phyloP scores from a whole-genome alignment of 305 asterid species.

The Fraxinus dipetala region DNA sequence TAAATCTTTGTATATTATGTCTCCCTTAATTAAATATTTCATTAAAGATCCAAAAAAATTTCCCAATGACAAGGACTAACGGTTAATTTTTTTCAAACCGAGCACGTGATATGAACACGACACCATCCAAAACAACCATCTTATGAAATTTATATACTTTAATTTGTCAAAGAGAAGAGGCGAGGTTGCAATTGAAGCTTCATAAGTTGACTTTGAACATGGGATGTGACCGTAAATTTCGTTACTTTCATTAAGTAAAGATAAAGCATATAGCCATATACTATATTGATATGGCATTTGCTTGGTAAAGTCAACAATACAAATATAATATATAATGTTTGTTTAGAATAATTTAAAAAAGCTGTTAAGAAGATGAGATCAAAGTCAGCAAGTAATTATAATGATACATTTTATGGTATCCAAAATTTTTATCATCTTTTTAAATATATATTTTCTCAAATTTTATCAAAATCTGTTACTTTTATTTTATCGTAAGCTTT shows the following conservation, averaged over 20 bases:
- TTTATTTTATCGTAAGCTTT: background rate
- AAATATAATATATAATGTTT: too few relatives aligned
- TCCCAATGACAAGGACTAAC: background rate
- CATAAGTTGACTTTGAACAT: constrained; percentile 25
- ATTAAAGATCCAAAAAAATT: background rate
- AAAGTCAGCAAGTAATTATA: background rate
- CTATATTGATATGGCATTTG: background rate
- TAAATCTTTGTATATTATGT: background rate
- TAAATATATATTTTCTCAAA: background rate
- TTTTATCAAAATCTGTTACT: background rate
- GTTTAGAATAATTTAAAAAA: background rate
- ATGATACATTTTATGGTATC: background rate
- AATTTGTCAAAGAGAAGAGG: background rate
- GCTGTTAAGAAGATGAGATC: background rate
- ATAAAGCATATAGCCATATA: background rate
- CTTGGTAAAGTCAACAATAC: background rate
- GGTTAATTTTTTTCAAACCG: constrained; percentile 26
- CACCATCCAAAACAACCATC: constrained; percentile 5
- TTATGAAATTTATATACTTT: background rate
- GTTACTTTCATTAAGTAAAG: constrained; percentile 1
- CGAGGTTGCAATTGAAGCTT: constrained; percentile 15
- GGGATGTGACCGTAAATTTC: constrained; percentile 25
- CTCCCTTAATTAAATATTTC: background rate
- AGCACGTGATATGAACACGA: constrained; percentile 38
- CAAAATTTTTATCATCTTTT: background rate